Evolutionary conservation across 768 basidiomycete genomes (phyloP).

Genomic region (Sarcomyxa edulis): DNA sequence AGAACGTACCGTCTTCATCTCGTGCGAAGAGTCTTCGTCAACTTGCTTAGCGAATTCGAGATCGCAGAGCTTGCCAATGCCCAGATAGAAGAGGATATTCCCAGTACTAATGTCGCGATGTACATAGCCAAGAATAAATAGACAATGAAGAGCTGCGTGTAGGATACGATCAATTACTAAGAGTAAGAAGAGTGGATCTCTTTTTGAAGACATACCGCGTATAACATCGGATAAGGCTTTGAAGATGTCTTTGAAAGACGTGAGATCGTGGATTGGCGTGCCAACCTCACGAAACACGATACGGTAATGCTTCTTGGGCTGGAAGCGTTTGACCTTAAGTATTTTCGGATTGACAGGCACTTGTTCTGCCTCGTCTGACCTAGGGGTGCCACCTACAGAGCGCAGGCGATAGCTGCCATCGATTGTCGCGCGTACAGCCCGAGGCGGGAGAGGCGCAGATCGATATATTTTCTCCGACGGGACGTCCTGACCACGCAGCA

Average conservation of each 20-base stretch:
- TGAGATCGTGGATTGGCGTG: neutral
- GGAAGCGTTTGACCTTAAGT: too few relatives aligned
- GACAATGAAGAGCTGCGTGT: slow-evolving; percentile 4
- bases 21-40: neutral
- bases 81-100: slow-evolving; percentile 7
- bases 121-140: slow-evolving; percentile 7
- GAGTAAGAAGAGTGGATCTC: neutral
- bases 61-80: slow-evolving; percentile 8
- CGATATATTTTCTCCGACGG: neutral
- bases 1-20: slow-evolving; percentile 6
- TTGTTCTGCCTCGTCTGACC: too few relatives aligned
- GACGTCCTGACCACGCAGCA: neutral
- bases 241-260: neutral
- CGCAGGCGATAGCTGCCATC: too few relatives aligned
- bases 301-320: too few relatives aligned
- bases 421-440: too few relatives aligned
- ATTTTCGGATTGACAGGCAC: too few relatives aligned
- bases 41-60: slow-evolving; percentile 6
- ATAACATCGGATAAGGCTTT: neutral
- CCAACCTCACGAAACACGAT: slow-evolving; percentile 1
- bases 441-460: too few relatives aligned
- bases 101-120: slow-evolving; percentile 13
- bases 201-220: slow-evolving; percentile 1
- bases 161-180: too few relatives aligned
- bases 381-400: too few relatives aligned